Base-by-base conservation (phyloP, 768 basidiomycete genomes). In the Serendipita sp. region DNA sequence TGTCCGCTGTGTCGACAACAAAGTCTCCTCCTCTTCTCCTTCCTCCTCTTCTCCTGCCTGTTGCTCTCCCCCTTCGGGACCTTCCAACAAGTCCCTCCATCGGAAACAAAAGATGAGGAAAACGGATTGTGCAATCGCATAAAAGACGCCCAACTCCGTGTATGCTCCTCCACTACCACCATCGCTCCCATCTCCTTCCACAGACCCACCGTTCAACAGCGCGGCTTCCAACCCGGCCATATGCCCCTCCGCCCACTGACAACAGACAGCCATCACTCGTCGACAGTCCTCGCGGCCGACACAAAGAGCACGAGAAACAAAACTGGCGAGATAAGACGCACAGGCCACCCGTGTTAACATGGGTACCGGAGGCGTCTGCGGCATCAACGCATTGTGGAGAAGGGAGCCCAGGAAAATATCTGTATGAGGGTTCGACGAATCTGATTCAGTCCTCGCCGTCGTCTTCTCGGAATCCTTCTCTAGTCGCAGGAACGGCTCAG, bases 101-200 rank as follows among this genome's bases (percentile, higher is more conserved):
- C 96, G 78, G 74, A 98, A 99, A 72, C 96, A 98, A 72, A 99
- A 99, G 66, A 99, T 91, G 66, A 98, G 79, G 71, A 99, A 94
- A 9, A 93, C 82, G 0, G 94, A 86, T 69, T 98, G 96, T 0
- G 84, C 75, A 33, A 95, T 86, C 1, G 94, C 92, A 71, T 97
- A 97, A 70, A 97, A 97, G 20, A 95, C 81, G 28, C 80, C 81
- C 67, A 86, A 75, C n/a, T 78, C 75, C 3, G 73, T 70, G 24
- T 22, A 44, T 14, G 60, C 42, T 16, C 42, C 38, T 14, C 34
- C 34, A 38, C 5, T 14, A 38, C 34, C 56, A 63, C 33, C 33
- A 9, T 42, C 62, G 62, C 42, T 63, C 34, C 61, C 53, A 74
- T 73, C 41, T 68, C 69, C 1, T 70, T 69, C 53, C 66, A 71